Evolutionary conservation across 139 green algal genomes (phyloP), one percentile per base, ranked within the genome.

Genomic region (Choricystis sp.): DNA sequence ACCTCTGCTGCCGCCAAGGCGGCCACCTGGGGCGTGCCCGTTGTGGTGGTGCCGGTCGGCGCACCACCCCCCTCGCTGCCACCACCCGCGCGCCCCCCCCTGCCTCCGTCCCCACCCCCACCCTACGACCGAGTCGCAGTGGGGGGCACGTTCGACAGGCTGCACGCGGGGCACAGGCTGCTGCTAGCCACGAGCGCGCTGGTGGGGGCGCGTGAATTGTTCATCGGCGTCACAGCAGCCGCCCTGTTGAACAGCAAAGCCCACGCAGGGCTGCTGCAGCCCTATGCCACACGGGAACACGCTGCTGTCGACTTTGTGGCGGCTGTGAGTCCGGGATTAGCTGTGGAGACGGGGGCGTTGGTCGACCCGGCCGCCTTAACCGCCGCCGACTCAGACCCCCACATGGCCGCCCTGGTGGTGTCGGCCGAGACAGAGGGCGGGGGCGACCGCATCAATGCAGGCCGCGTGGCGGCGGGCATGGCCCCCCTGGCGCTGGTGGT

Each of bases 121-220:
- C 40, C 40, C 9, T 52, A 52, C 40, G 40, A 9, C 40, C 40
- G 40, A 9, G 83, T 94, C 56, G 88, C 85, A 0, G 79, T 95
- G 40, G 90, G 90, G 3, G 90, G 90, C 60, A 97, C 90, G 0
- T 97, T 95, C 76, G 90, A 97, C 66, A 79, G 86, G 2, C 64
- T 96, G 60, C 90, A 97, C 72, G 87, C 89, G 1, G 90, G 90
- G 1, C 90, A 97, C 70, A 74, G 88, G 30, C 72, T 95, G 52
- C 81, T 97, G 68, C 77, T 97, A 65, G 83, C 83, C 1, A 79
- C 77, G 16, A 81, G 86, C 0, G 85, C 85, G 2, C 68, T 92
- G 25, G 70, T 88, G 24, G 64, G 68, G 19, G 64, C 22, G 1
- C 19, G 71, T 2, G 49, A 59, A 3, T 71, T 89, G 4, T 93